Conservation (phyloP, 1,284 basidiomycete species). For the Gomphus bonarii region DNA sequence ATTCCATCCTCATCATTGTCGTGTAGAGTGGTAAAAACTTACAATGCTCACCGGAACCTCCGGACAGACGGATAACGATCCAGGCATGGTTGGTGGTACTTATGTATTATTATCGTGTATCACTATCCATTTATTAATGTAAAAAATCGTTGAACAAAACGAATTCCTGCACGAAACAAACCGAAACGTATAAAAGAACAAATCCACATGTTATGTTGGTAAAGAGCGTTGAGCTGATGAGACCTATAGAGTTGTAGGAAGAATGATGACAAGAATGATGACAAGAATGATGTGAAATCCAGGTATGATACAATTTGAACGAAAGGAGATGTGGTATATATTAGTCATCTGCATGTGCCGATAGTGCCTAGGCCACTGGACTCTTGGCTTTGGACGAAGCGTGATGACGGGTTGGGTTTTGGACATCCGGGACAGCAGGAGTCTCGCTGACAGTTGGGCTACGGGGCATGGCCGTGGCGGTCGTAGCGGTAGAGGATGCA, state of each 20-base stretch:
- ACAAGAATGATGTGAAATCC: neutral
- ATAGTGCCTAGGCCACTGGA: neutral
- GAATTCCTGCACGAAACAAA: neutral
- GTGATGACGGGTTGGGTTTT: neutral
- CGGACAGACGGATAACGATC: neutral
- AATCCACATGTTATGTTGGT: neutral
- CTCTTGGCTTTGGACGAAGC: neutral
- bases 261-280: neutral
- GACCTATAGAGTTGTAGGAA: slow-evolving; percentile 1
- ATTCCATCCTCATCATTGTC: neutral
- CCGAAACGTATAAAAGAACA: neutral
- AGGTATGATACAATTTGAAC: neutral
- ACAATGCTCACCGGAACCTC: slow-evolving; percentile 46
- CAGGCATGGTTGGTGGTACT: neutral
- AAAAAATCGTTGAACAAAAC: neutral
- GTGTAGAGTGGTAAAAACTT: slow-evolving; percentile 54
- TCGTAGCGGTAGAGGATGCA: slow-evolving; percentile 23
- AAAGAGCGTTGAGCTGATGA: neutral
- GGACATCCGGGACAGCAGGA: slow-evolving; percentile 21
- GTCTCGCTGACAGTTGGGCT: slow-evolving; percentile 31
- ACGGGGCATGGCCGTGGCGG: slow-evolving; percentile 30
- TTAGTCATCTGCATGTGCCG: neutral
- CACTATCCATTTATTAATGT: neutral
- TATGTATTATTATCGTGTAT: neutral
- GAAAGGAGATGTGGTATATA: neutral